A percentile compares a stretch with the other conserved stretches of the same genome.
These are phyloP conservation scores for Aspergillus brunneoviolaceus DNA, from an alignment of 2,329 filamentous ascomycete species.

Conservation along the genomic window DNA sequence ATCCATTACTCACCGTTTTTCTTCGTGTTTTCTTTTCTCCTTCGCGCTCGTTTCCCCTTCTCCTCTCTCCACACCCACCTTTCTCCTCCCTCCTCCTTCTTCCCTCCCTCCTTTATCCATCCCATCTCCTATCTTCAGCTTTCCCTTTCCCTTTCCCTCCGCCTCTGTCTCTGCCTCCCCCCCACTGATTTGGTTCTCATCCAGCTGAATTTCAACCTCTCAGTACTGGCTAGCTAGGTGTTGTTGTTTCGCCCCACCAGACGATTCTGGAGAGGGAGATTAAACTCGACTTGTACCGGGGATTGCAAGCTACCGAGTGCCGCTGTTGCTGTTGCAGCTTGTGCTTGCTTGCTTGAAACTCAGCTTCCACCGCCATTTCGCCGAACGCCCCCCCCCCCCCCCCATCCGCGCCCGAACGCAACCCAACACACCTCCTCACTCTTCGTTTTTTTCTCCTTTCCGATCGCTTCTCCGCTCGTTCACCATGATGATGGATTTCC, in stretches of 20 bases:
- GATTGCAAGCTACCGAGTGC: too few relatives aligned
- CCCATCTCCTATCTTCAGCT: constrained; percentile 4
- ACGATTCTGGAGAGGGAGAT: not conserved
- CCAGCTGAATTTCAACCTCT: not conserved
- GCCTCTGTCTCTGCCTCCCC: not conserved
- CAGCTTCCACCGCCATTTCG: constrained; percentile 20
- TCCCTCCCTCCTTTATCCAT: constrained; percentile 1
- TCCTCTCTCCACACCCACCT: not conserved
- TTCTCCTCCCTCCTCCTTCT: not conserved
- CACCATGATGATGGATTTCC: constrained; percentile 28
- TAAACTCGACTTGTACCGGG: not conserved
- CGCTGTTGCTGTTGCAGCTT: not conserved
- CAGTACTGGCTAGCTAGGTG: not conserved
- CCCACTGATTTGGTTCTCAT: not conserved
- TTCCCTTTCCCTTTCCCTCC: not conserved
- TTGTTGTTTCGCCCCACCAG: not conserved
- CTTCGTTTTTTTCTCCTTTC: not conserved
- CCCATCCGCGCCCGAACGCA: constrained; percentile 8
- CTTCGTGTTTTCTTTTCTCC: constrained; percentile 13
- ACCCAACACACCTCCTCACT: not conserved
- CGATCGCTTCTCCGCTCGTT: not conserved
- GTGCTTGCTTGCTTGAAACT: not conserved
- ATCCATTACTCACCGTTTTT: constrained; percentile 18
- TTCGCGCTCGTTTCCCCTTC: constrained; percentile 8
- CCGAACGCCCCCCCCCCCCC: not conserved